These are phyloP conservation scores for Sugiyamaella castrensis DNA, from an alignment of 1,139 yeast species.

Conservation along the genomic window DNA sequence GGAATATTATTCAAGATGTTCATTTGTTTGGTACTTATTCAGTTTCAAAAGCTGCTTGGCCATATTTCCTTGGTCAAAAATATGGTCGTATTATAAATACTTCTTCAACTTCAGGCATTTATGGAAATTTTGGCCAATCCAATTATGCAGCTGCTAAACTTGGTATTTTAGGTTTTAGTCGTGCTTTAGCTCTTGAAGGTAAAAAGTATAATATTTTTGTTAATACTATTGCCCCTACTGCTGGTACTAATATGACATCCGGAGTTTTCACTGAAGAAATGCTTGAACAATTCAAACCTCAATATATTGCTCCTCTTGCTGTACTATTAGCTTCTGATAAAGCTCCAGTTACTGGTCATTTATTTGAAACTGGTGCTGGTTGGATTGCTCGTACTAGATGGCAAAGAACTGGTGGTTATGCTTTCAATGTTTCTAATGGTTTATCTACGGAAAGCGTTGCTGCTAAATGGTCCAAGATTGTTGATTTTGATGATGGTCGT, in stretches of 20 bases:
- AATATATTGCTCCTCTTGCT: slow-evolving; percentile 86
- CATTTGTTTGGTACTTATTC: slow-evolving; percentile 81
- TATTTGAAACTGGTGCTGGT: slow-evolving; percentile 81
- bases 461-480: slow-evolving; percentile 62
- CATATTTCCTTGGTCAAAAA: slow-evolving; percentile 72
- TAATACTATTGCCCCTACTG: slow-evolving; percentile 92
- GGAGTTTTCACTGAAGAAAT: slow-evolving; percentile 79
- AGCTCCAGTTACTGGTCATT: slow-evolving; percentile 63
- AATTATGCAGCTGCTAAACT: slow-evolving; percentile 93
- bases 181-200: slow-evolving; percentile 89
- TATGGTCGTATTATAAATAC: slow-evolving; percentile 84
- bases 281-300: slow-evolving; percentile 78
- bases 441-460: slow-evolving; percentile 68
- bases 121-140: slow-evolving; percentile 97
- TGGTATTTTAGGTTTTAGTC: slow-evolving; percentile 81
- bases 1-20: slow-evolving; percentile 78
- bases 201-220: slow-evolving; percentile 70
- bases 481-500: slow-evolving; percentile 57
- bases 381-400: slow-evolving; percentile 95
- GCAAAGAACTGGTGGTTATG: slow-evolving; percentile 90
- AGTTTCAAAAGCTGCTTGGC: slow-evolving; percentile 92
- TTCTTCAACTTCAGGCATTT: slow-evolving; percentile 92
- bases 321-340: slow-evolving; percentile 74
- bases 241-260: slow-evolving; percentile 95
- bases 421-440: slow-evolving; percentile 44